Conservation (phyloP, 139 green algal genomes). For the Coccomyxa sp. region DNA sequence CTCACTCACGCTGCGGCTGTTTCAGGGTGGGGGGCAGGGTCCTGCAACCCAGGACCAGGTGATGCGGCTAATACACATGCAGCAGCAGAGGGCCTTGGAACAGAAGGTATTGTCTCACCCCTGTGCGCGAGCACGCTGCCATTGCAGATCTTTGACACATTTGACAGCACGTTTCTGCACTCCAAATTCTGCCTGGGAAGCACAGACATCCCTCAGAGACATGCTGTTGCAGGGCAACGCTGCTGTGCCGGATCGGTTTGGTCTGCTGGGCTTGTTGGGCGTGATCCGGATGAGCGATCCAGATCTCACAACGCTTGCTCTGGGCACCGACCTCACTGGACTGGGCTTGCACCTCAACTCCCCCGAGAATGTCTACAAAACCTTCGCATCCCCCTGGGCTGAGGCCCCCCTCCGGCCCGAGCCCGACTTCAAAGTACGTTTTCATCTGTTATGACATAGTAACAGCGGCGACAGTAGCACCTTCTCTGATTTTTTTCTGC, state of each 20-base stretch:
- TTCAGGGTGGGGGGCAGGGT: not conserved
- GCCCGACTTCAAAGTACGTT: constrained; percentile 74
- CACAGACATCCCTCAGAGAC: no score
- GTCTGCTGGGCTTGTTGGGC: constrained; percentile 85
- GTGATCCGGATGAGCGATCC: constrained; percentile 90
- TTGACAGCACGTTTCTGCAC: no score
- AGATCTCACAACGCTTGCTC: constrained; percentile 90
- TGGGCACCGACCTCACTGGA: constrained; percentile 94
- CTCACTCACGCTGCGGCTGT: no score
- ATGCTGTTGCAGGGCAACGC: not conserved
- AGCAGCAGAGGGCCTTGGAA: not conserved
- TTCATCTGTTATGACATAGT: not conserved
- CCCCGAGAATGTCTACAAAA: constrained; percentile 70
- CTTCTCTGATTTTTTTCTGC: not conserved
- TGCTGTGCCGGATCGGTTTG: constrained; percentile 65
- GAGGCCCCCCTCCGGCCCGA: constrained; percentile 70
- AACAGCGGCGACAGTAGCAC: not conserved
- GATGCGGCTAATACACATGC: not conserved
- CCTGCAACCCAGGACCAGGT: constrained; percentile 1
- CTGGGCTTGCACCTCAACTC: constrained; percentile 94
- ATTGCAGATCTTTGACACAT: no score
- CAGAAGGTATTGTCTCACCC: no score
- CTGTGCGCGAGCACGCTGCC: no score
- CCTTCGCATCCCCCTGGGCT: constrained; percentile 80
- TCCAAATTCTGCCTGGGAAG: no score